A percentile compares a stretch with the other conserved stretches of the same genome.
Evolutionary conservation across 441 rosid genomes (phyloP).

Genomic region (Isatis lusitanica): DNA sequence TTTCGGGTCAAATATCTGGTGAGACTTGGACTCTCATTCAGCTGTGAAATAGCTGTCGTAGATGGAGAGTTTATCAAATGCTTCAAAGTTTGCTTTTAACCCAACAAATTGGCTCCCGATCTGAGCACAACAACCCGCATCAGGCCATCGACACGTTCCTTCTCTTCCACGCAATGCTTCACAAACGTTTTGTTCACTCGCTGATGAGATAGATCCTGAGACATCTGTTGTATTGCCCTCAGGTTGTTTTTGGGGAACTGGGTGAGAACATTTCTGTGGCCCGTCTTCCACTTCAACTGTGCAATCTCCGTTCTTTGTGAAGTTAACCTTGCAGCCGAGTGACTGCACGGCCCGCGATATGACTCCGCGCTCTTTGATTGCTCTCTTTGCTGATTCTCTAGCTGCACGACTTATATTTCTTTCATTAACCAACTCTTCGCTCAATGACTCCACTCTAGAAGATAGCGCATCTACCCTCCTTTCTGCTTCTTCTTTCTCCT

Average conservation of each 20-base stretch:
- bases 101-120: slow-evolving; percentile 75
- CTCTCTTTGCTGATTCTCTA: slow-evolving; percentile 59
- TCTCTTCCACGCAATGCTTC: slow-evolving; percentile 61
- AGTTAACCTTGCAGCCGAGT: slow-evolving; percentile 82
- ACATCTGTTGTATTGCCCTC: slow-evolving; percentile 53
- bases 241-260: slow-evolving; percentile 42
- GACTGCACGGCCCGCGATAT: slow-evolving; percentile 78
- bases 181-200: slow-evolving; percentile 56
- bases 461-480: slow-evolving; percentile 54
- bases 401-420: slow-evolving; percentile 61
- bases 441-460: slow-evolving; percentile 49
- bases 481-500: slow-evolving; percentile 85
- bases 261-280: slow-evolving; percentile 32
- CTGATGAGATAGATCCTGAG: slow-evolving; percentile 60
- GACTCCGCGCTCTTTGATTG: slow-evolving; percentile 63
- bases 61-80: slow-evolving; percentile 76
- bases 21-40: slow-evolving; percentile 35
- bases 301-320: slow-evolving; percentile 62
- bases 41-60: slow-evolving; percentile 68
- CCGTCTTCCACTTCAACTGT: slow-evolving; percentile 53
- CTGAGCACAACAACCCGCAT: slow-evolving; percentile 89
- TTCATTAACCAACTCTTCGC: slow-evolving; percentile 60
- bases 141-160: slow-evolving; percentile 89
- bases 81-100: slow-evolving; percentile 79
- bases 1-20: background rate